Base-by-base conservation (phyloP, 106 monocot genomes). In the Dioscorea alata region DNA sequence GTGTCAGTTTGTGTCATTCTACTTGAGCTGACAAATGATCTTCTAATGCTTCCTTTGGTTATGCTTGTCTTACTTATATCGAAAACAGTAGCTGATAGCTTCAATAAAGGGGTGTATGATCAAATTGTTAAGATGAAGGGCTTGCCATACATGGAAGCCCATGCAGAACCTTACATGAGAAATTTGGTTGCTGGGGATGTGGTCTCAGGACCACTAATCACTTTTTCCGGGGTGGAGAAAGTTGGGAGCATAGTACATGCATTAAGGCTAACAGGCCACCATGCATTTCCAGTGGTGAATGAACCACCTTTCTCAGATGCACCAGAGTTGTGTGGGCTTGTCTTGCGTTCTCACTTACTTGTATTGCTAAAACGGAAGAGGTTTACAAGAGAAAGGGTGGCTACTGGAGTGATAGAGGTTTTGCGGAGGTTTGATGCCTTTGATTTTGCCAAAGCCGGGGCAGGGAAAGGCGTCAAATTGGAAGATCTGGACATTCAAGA, bases 1-100 rank as follows among this genome's bases (percentile, higher is more conserved):
- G 92, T 99, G 31, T 99, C 97, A 4, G 76, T 92, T 48, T 99
- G 97, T 23, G 83, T 99, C 22, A 99, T 99, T 51, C 75, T 99
- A 35, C 83, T 99, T 12, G 97, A 99, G 76, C 92, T 99, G 59
- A 99, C 97, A 15, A 99, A 99, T 74, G 83, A 99, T 49, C 92
- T 99, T 18, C 25, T 80, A 6, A 82, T 99, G 85, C 92, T 99
- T 49, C 92, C 97, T 7, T 73, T 99, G 68, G 81, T 90, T 13
- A 99, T 99, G 92, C 83, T 99, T 2, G 97, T 99, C 49, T 80
- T 99, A 23, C 83, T 99, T 13, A 83, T 93, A 67, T 87, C 92
- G 0, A 92, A 99, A 69, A 92, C 87, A 2, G 88, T 99, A 6
- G 97, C 89, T n/a, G 97, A 99, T 68, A 56, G 64, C 70, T 92